Evolutionary conservation across 768 basidiomycete species (phyloP).

Genomic region (Pluteus cervinus): DNA sequence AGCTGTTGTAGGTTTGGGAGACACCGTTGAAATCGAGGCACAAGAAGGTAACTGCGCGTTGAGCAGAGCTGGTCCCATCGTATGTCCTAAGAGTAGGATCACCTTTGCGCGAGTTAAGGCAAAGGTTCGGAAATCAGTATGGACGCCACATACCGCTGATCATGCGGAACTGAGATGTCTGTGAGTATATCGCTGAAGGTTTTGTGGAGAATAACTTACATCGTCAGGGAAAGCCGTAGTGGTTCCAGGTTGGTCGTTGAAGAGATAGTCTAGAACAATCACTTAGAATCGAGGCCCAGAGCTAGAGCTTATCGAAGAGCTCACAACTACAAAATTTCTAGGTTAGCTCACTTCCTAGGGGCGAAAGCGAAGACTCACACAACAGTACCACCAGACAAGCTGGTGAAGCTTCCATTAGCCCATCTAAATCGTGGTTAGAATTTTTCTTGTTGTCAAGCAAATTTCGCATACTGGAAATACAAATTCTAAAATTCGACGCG

Average conservation of each 20-base stretch:
- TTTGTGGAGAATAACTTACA: slow-evolving; percentile 22
- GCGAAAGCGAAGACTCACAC: slow-evolving; percentile 22
- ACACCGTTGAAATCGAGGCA: slow-evolving; percentile 42
- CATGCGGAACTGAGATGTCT: slow-evolving; percentile 42
- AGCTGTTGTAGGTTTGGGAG: slow-evolving; percentile 29
- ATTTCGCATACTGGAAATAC: slow-evolving; percentile 39
- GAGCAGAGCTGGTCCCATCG: slow-evolving; percentile 35
- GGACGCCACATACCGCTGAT: slow-evolving; percentile 31
- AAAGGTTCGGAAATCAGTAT: background rate
- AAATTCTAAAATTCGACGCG: slow-evolving; percentile 27
- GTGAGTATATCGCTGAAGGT: slow-evolving; percentile 2
- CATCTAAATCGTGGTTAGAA: slow-evolving; percentile 22
- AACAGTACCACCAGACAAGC: slow-evolving; percentile 19
- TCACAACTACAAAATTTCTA: too few species aligned
- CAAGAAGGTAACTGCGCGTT: slow-evolving; percentile 41
- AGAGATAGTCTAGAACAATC: slow-evolving; percentile 37
- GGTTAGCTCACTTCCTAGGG: too few species aligned
- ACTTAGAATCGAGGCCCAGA: too few species aligned
- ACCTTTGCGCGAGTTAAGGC: slow-evolving; percentile 17
- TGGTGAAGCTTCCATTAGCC: slow-evolving; percentile 22
- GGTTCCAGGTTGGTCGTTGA: slow-evolving; percentile 35
- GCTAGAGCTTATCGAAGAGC: too few species aligned
- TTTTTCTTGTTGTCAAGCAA: background rate
- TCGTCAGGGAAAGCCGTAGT: slow-evolving; percentile 52
- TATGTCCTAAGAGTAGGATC: slow-evolving; percentile 40